Evolutionary conservation across 495 filamentous ascomycete genomes (phyloP).

Genomic region (Astrothelium macrocarpum): DNA sequence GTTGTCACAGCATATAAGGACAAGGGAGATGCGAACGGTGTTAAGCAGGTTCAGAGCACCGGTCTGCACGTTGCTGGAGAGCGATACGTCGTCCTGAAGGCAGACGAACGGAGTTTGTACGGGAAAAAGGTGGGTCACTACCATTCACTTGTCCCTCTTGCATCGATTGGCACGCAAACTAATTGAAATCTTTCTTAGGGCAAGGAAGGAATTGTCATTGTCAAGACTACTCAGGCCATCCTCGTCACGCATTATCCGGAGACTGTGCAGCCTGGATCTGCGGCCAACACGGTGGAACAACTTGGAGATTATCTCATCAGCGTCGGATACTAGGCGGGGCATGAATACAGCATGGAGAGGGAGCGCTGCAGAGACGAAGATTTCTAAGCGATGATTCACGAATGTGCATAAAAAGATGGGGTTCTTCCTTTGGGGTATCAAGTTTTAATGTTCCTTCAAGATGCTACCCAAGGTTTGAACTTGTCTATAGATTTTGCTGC

Average conservation of each 20-base stretch:
- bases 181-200: constrained; percentile 48
- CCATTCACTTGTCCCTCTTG: too few relatives aligned
- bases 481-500: constrained; percentile 4
- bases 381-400: background rate
- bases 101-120: constrained; percentile 71
- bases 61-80: constrained; percentile 65
- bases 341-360: too few relatives aligned
- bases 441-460: background rate
- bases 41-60: constrained; percentile 39
- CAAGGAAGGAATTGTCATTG: constrained; percentile 66
- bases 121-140: constrained; percentile 61
- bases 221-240: constrained; percentile 75
- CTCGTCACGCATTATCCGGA: constrained; percentile 81
- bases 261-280: constrained; percentile 51
- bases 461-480: background rate
- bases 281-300: constrained; percentile 54
- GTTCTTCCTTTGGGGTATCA: background rate
- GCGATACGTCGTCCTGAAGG: constrained; percentile 61
- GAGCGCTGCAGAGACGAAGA: background rate
- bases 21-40: constrained; percentile 31
- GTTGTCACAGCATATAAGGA: constrained; percentile 42
- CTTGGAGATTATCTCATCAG: constrained; percentile 67
- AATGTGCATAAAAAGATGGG: constrained; percentile 4
- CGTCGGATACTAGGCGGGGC: constrained; percentile 50
- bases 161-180: too few relatives aligned